A percentile compares a stretch with the other conserved stretches of the same genome.
Evolutionary conservation across 2,329 filamentous ascomycete genomes (phyloP).

Genomic region (Ascochyta viciae-villosae): DNA sequence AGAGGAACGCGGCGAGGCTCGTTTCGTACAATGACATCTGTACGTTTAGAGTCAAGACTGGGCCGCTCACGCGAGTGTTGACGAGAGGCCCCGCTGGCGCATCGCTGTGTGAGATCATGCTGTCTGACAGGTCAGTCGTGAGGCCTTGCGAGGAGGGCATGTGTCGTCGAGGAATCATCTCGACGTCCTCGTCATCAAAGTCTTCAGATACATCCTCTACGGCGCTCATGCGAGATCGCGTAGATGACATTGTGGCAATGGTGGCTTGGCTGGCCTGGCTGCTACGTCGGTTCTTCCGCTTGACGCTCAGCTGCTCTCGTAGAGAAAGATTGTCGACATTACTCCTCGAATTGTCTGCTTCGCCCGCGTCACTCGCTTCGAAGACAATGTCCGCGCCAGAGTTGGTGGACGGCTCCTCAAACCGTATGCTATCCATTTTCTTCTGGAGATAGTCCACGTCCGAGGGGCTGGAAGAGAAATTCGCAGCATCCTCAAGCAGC

Average conservation of each 20-base stretch:
- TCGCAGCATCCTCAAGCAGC: slow-evolving; percentile 32
- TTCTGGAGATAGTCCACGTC: slow-evolving; percentile 21
- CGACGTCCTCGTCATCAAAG: slow-evolving; percentile 57
- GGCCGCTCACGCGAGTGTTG: slow-evolving; percentile 28
- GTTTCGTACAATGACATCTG: slow-evolving; percentile 72
- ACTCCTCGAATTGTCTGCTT: slow-evolving; percentile 2
- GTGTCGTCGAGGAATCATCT: slow-evolving; percentile 53
- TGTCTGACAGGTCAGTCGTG: slow-evolving; percentile 33
- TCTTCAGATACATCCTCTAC: slow-evolving; percentile 44
- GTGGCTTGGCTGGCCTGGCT: slow-evolving; percentile 48
- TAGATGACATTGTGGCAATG: slow-evolving; percentile 51
- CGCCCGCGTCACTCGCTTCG: slow-evolving; percentile 35
- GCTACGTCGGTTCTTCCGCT: slow-evolving; percentile 31
- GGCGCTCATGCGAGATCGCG: slow-evolving; percentile 51
- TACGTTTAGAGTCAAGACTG: slow-evolving; percentile 64
- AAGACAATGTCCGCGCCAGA: slow-evolving; percentile 38
- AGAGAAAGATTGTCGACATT: slow-evolving; percentile 8
- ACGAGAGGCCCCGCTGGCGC: slow-evolving; percentile 31
- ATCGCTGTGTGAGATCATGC: slow-evolving; percentile 49
- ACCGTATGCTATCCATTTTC: slow-evolving; percentile 23
- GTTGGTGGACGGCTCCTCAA: slow-evolving; percentile 27
- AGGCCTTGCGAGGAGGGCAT: slow-evolving; percentile 29
- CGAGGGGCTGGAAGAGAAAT: slow-evolving; percentile 19
- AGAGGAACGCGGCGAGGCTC: slow-evolving; percentile 66
- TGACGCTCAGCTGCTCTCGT: slow-evolving; percentile 44